Base-by-base conservation (phyloP, 768 basidiomycete species). In the Pulveroboletus sp. region DNA sequence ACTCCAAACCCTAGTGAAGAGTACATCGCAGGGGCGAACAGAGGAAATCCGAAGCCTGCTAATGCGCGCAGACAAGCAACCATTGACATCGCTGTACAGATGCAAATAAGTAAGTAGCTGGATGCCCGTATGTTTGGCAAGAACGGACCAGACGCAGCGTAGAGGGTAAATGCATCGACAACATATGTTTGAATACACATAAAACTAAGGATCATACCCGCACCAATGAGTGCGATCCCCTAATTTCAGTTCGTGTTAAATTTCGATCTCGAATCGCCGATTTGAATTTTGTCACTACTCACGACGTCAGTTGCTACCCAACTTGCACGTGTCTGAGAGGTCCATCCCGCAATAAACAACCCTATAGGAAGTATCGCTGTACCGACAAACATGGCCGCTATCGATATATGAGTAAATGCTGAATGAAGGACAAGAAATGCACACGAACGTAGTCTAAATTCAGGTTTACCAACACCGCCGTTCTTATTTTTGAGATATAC, bases 251-350 rank as follows among this genome's bases (percentile, higher is more conserved):
- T 64, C 26, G 27, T 2, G 6, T 0, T 42, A 50, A 8, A 26
- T 7, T 7, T 41, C 48, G 39, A 27, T 33, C 21, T 21, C 0
- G 14, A 27, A 8, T 13, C 6, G 31, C 6, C 3, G 1, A 31
- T 28, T 14, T 5, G 9, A 9, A 3, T 6, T 11, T 9, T 0
- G 6, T 21, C 43, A 47, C 26, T 4, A 39, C 79, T 51, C 54
- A 84, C 85, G 24, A 89, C 73, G 55, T 88, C 84, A 2, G 80
- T 76, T 0, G 71, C 82, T 42, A 90, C 80, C 89, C 89, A 93
- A 51, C 80, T 80, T 0, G 82, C 62, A 11, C 70, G 62, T 0
- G 71, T 57, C 55, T 85, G 69, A 5, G 83, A 81, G 0, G 79
- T 71, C 86, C 89, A 92, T 1, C 89, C 89, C 6, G 79, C 64